Base-by-base conservation (phyloP, 148 eudicot species). In the Diospyros kaki region DNA sequence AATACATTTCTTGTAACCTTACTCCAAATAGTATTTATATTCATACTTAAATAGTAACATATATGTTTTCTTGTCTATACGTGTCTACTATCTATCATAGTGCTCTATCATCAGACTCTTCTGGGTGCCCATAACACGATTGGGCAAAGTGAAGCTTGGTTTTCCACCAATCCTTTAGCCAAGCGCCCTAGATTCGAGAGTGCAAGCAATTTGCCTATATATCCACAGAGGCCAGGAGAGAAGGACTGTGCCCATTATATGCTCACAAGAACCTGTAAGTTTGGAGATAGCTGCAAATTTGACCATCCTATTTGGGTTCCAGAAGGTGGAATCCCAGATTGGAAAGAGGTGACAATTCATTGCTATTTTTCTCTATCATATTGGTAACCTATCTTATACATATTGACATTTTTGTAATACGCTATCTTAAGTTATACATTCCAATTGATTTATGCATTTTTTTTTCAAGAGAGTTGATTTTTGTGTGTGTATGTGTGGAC, bases 281-380 rank as follows among this genome's bases (percentile, higher is more conserved):
- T 88, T 86, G 99, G 94, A 88, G 97, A 95, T 69, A 86, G 68
- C 87, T 95, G 99, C 99, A 95, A 81, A 87, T 95, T 92, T 88
- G 99, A 95, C 88, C 99, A 95, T 88, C 97, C 99, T 82, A 79
- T 92, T 85, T 93, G 97, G 99, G 99, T 93, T 89, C 97, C 97
- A 78, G 91, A 83, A 66, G 97, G 99, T 83, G 99, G 99, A 79
- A 92, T 95, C 82, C 96, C 99, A 70, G 94, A 93, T 88, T 92
- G 97, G 97, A 93, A 95, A 89, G 97, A 95, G 99, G 99, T 95
- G 96, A 93, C 75, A 45, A 75, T 87, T 81, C 77, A 78, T 81
- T 82, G 78, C 86, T 83, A 68, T 63, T 64, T 64, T 75, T 68
- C 64, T 75, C 58, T 79, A 76, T 44, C 61, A 72, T 76, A 74